Evolutionary conservation across 257 asterid species (phyloP).

Genomic region (Gentiana macrophylla): DNA sequence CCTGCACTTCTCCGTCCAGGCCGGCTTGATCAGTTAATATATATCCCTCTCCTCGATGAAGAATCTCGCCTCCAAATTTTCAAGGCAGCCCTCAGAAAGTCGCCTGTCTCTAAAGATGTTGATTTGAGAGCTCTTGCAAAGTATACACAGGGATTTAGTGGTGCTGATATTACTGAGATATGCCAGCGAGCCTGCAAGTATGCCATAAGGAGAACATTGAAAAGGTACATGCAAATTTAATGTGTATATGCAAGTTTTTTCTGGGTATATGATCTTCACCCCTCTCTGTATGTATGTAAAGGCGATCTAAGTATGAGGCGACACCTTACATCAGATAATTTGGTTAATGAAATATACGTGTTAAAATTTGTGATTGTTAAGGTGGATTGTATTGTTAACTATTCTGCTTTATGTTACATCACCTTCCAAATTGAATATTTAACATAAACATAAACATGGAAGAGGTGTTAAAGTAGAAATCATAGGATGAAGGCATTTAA

Average conservation of each 20-base stretch:
- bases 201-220: constrained; percentile 55
- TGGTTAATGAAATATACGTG: too few relatives aligned
- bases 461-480: too few relatives aligned
- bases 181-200: constrained; percentile 54
- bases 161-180: constrained; percentile 49
- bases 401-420: too few relatives aligned
- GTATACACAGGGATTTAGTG: constrained; percentile 49
- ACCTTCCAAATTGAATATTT: too few relatives aligned
- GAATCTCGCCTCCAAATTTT: constrained; percentile 48
- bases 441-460: too few relatives aligned
- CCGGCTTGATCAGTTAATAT: constrained; percentile 49
- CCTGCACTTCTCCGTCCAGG: constrained; percentile 57
- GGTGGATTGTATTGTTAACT: too few relatives aligned
- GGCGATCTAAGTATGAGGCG: too few relatives aligned
- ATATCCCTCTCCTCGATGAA: constrained; percentile 52
- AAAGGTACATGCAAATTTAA: constrained; percentile 18
- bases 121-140: constrained; percentile 46
- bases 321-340: too few relatives aligned
- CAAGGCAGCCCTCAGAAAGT: constrained; percentile 46
- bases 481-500: too few relatives aligned
- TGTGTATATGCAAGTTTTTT: background rate
- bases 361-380: too few relatives aligned
- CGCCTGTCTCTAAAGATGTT: constrained; percentile 40
- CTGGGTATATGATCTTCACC: too few relatives aligned
- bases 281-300: too few relatives aligned